Conservation (phyloP, 768 basidiomycete species). For the Mycena amicta region DNA sequence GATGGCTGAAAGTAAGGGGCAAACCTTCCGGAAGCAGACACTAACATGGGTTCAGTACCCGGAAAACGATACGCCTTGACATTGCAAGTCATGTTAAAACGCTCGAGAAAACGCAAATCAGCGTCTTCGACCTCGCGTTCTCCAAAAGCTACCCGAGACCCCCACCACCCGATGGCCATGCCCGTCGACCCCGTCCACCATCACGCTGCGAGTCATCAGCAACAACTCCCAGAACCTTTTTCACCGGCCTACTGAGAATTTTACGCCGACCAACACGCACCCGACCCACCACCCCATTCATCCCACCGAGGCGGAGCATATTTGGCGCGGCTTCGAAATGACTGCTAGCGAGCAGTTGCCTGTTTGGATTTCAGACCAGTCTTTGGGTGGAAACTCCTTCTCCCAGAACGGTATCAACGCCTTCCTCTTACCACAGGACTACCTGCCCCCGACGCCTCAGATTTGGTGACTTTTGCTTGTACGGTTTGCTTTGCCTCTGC, state of each 20-base stretch:
- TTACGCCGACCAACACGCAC: conserved; percentile 33
- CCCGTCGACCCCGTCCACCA: conserved; percentile 44
- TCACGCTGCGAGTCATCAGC: too few relatives aligned
- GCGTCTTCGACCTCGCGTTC: conserved; percentile 59
- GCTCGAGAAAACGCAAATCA: conserved; percentile 62
- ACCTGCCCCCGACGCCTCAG: conserved; percentile 68
- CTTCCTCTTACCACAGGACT: conserved; percentile 77
- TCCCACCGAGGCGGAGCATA: conserved; percentile 59
- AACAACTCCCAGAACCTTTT: conserved; percentile 50
- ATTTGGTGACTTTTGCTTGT: conserved; percentile 66
- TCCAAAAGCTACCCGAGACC: conserved; percentile 58
- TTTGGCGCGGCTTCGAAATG: conserved; percentile 76
- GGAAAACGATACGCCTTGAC: conserved; percentile 92
- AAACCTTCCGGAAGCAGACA: too few relatives aligned
- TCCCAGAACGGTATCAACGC: conserved; percentile 85
- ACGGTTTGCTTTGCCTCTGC: background rate
- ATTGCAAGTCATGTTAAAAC: conserved; percentile 85
- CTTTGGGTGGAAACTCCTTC: conserved; percentile 73
- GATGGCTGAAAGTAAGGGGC: conserved; percentile 77
- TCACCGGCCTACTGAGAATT: conserved; percentile 59
- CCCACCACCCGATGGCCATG: conserved; percentile 52
- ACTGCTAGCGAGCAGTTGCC: conserved; percentile 76
- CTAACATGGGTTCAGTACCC: too few relatives aligned
- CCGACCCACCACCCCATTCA: conserved; percentile 30
- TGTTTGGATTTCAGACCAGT: conserved; percentile 86